Evolutionary conservation across 768 basidiomycete genomes (phyloP), one percentile per base, ranked within the genome.

Genomic region (Scleroderma citrinum): DNA sequence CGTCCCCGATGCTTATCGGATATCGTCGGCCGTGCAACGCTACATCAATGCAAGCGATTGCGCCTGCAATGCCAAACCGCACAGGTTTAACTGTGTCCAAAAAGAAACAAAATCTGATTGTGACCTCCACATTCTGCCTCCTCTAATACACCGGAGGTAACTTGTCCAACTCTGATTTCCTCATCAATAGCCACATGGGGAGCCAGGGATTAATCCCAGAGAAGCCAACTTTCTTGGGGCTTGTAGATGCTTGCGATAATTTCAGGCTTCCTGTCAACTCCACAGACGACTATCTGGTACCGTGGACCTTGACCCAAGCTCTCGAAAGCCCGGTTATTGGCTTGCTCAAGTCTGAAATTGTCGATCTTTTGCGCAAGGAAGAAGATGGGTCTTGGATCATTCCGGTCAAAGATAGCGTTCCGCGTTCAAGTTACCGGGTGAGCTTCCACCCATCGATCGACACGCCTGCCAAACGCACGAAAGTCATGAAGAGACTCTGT

Each of bases 241-340:
- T 92, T 49, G 67, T 92, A 52, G 70, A 81, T 44, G 61, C 68
- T 36, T 90, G 87, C 73, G 81, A 92, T 65, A 93, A 92, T 64
- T 81, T 80, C 47, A 73, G 70, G 32, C 55, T 65, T 51, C 74
- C 59, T 48, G 59, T 47, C 65, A 5, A 26, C 34, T 65, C 47
- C 29, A 36, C 54, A 63, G 13, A 78, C 80, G 58, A 55, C 59
- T 29, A 29, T 14, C 69, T 89, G 23, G 68, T 80, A 12, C 79
- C 84, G 4, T 75, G 84, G 57, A 72, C 75, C 44, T 73, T 88
- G 17, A 66, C 75, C 0, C 69, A 74, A 44, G 68, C 73, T n/a
- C 56, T 71, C 0, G 62, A 72, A 11, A 81, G 80, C 41, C 72
- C 82, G 7, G 69, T 83, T 23, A 72, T 85, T 40, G 82, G 85